Evolutionary conservation across 192 early-diverging fungal species (phyloP), one percentile per base, ranked within the genome.

Genomic region (Gamsiella multidivaricata): DNA sequence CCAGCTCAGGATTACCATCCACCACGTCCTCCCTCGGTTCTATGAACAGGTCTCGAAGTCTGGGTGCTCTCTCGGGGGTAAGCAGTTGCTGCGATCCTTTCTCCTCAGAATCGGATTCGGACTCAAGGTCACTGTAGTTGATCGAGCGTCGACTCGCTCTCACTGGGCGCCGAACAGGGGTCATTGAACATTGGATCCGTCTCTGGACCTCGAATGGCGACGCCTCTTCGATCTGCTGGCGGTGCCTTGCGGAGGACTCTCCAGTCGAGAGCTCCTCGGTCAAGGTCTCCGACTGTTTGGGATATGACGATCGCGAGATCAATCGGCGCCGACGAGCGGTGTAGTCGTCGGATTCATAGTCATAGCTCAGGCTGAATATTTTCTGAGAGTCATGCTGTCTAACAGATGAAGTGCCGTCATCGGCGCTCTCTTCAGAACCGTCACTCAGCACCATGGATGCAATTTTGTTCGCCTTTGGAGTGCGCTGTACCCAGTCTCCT

Each of bases 401-500:
- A n/a, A n/a, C n/a, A n/a, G n/a, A n/a, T n/a, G n/a, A n/a, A n/a
- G n/a, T n/a, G n/a, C n/a, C n/a, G n/a, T n/a, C n/a, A n/a, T n/a
- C n/a, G n/a, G n/a, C n/a, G n/a, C n/a, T n/a, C n/a, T n/a, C n/a
- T n/a, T n/a, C n/a, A n/a, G n/a, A 25, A 15, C 15, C 10, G 14
- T 10, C 31, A 25, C 49, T 14, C 15, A 62, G 10, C 3, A 6
- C 5, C 6, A 51, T 12, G 37, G 5, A 23, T 2, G 28, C 23
- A 31, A 14, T 62, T 26, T 52, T 59, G 29, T 49, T 43, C 18
- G 49, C 0, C 9, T 46, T 32, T 6, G 61, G 61, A 14, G 55
- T 37, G 10, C 18, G 42, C 31, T 68, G 53, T 3, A 78, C 65
- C 74, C 74, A 78, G 14, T 68, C 66, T 2, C 60, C 74, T 29